phyloP scores from a whole-genome alignment of 768 basidiomycete genomes.

The Paxillus ammoniavirescens region DNA sequence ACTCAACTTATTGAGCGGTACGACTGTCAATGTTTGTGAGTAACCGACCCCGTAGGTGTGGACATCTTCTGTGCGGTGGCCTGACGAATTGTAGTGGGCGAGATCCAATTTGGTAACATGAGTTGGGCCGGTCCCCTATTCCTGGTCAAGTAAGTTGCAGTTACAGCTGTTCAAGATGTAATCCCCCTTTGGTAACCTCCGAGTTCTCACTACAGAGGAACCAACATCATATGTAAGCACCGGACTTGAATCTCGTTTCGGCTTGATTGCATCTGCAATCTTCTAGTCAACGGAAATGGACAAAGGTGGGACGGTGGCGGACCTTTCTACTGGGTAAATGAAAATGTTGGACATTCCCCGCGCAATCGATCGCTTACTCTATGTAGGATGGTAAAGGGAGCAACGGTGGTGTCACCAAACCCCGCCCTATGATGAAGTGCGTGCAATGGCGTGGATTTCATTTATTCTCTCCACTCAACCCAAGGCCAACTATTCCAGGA shows the following conservation, averaged over 20 bases:
- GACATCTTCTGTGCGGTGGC: not conserved
- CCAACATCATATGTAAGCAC: slow-evolving; percentile 45
- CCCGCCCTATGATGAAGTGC: slow-evolving; percentile 41
- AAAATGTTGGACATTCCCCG: not conserved
- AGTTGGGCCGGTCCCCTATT: slow-evolving; percentile 56
- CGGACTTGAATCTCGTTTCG: not conserved
- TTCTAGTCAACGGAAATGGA: slow-evolving; percentile 39
- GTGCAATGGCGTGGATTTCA: not conserved
- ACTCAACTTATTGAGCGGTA: slow-evolving; percentile 44
- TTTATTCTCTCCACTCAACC: not conserved
- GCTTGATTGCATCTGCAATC: not conserved
- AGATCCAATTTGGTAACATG: slow-evolving; percentile 48
- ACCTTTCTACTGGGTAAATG: slow-evolving; percentile 41
- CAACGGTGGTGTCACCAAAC: slow-evolving; percentile 16
- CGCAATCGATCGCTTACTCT: not conserved
- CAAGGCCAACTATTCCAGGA: slow-evolving; percentile 22
- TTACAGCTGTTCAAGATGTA: not conserved
- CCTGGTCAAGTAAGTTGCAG: slow-evolving; percentile 38
- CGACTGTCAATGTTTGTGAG: slow-evolving; percentile 60
- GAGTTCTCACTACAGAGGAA: slow-evolving; percentile 37
- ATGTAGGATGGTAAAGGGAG: slow-evolving; percentile 29
- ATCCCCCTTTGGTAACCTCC: not conserved
- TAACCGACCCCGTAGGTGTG: not conserved
- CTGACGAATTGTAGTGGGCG: slow-evolving; percentile 42
- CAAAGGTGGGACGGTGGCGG: slow-evolving; percentile 43